Percentiles rank a stretch among this genome's conserved stretches.
phyloP scores from a whole-genome alignment of 179 eudicot species.

The Spinacia oleracea region DNA sequence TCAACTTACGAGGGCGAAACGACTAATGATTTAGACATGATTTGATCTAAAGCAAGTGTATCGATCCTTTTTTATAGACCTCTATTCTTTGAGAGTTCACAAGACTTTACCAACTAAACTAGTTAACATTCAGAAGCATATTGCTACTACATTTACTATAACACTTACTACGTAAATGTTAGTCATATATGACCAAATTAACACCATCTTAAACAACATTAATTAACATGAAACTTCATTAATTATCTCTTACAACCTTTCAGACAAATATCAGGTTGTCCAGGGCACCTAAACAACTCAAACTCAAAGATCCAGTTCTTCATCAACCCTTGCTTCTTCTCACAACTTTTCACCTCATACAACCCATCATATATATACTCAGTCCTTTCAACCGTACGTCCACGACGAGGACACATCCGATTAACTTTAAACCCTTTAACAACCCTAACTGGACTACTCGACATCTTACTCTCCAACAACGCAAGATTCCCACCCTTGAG shows the following conservation, averaged over 20 bases:
- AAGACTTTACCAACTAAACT: too few species aligned
- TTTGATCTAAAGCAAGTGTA: too few species aligned
- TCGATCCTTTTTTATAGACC: too few species aligned
- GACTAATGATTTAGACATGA: too few species aligned
- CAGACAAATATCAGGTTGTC: slow-evolving; percentile 22
- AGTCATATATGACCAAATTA: too few species aligned
- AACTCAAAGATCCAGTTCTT: slow-evolving; percentile 38
- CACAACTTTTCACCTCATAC: slow-evolving; percentile 30
- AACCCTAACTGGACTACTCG: slow-evolving; percentile 31
- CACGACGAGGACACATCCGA: neutral
- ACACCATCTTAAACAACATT: too few species aligned
- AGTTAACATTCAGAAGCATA: too few species aligned
- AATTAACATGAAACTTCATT: too few species aligned
- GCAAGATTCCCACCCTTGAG: slow-evolving; percentile 40
- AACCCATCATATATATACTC: slow-evolving; percentile 40
- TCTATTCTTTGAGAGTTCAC: too few species aligned
- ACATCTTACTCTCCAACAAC: slow-evolving; percentile 39
- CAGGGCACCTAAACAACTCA: slow-evolving; percentile 20
- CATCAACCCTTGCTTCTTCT: slow-evolving; percentile 24
- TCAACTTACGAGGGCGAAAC: too few species aligned
- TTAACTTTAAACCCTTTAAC: slow-evolving; percentile 28
- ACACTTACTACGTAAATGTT: too few species aligned
- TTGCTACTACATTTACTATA: too few species aligned
- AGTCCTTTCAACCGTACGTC: neutral
- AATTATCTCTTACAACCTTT: neutral